Evolutionary conservation across 1,284 basidiomycete genomes (phyloP), one percentile per base, ranked within the genome.

Genomic region (Polyporus tsugae): DNA sequence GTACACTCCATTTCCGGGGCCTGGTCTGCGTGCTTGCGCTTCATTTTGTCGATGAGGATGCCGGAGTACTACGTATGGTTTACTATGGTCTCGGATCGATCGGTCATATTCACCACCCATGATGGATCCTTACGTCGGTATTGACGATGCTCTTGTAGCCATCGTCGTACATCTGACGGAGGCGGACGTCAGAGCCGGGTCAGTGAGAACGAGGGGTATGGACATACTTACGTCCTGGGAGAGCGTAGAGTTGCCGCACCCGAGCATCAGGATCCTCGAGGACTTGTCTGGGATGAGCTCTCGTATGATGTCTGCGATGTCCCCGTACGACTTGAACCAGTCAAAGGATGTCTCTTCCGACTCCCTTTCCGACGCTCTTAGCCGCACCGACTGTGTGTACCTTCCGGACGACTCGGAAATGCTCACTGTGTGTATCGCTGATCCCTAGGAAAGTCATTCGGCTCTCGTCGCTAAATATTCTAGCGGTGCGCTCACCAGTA

Each of bases 121-220:
- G 19, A 33, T 41, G 19, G 11, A 1, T 11, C 80, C 89, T 71
- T 67, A 95, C 95, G 76, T 97, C 96, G 29, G 91, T 82, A 76
- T 97, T 97, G 72, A 93, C 88, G 68, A 98, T 93, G 72, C 93
- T 90, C 70, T 83, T 88, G 79, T 94, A 97, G 0, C 95, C 95
- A 73, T 95, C 93, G 72, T 95, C 93, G 82, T 95, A 97, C 93
- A 97, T 95, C 93, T 95, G 66, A 19, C 3, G 33, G 9, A 0
- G 4, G 9, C 25, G 29, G 9, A 42, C n/a, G 17, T 49, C 11
- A 60, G 42, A 33, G 52, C 0, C 10, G 61, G 6, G 29, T 15
- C 13, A 39, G 33, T n/a, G 35, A 35, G 60, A 46, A 5, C 6
- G 29, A 39, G 41, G 41, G 36, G 9, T 39, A 7, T 65, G 63